Base-by-base conservation (phyloP, 805 yeast species). In the Lachancea thermotolerans region DNA sequence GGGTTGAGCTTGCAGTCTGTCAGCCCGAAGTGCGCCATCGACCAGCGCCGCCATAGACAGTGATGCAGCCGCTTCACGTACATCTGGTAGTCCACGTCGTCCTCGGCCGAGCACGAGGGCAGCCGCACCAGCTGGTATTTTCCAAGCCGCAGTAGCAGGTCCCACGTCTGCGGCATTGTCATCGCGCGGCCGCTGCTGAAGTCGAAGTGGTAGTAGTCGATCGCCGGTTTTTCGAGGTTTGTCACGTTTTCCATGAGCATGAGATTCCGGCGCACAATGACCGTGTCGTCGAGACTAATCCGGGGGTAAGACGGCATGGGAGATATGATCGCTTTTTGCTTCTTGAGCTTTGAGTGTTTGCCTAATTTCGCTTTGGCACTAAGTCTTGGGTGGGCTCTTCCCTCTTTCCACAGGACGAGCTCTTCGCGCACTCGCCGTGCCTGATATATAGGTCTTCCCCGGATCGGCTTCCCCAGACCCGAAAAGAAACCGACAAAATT, bases 21-120 rank as follows among this genome's bases (percentile, higher is more conserved):
- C 38, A 81, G 65, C 25, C 78, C 71, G 52, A 77, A 74, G 53
- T 83, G 76, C 42, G 85, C 73, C 66, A 90, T 89, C 11, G 91
- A 84, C 97, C 97, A 91, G 15, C 95, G 88, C 59, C 98, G 75
- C 97, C 97, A 91, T 41, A 86, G 74, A 12, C 96, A 91, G 57
- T 85, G 85, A 58, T 85, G 90, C 37, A 85, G 68, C 39, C 95
- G 66, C 28, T 59, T 50, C 31, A 67, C 50, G 44, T 68, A 67
- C 42, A 56, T 49, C n/a, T 45, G 42, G 39, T 62, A 62, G 44
- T 61, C 66, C 6, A 49, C 38, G 14, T 53, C 51, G 57, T 67
- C 53, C 53, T 66, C 58, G 30, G 58, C 45, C 51, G 72, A 55
- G 54, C 71, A 62, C 32, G 57, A 52, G 1, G 68, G 67, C 35